Evolutionary conservation across 2,329 filamentous ascomycete genomes (phyloP), one percentile per base, ranked within the genome.

Genomic region (Colletotrichum tanaceti): DNA sequence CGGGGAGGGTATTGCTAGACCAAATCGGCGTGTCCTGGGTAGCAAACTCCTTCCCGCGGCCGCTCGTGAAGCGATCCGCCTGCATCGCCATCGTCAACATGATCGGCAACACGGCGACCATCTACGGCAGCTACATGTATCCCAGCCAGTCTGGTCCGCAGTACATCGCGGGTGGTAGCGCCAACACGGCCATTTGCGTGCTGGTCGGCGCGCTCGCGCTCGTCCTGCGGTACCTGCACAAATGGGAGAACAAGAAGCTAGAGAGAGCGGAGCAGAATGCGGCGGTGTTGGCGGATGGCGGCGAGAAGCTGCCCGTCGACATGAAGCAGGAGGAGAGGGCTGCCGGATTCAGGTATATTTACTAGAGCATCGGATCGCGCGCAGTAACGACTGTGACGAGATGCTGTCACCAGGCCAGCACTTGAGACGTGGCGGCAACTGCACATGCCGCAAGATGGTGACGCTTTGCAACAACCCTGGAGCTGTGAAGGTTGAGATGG

Each of bases 31-130:
- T 93, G 53, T 88, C 90, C 0, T 87, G 86, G 73, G 89, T 93
- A 41, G 87, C 88, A 4, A 91, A 92, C 71, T 90, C 91, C 10
- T 85, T 93, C 43, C 90, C 91, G 0, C 91, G 91, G 77, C 90
- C 91, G 1, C 77, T 90, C 2, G 90, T 89, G 2, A 88, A 90
- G 55, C 85, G 90, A 2, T 91, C 90, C 5, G 86, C 86, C 2
- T 85, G 85, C 4, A 90, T 93, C 59, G 87, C 90, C 10, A 83
- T 92, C n/a, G 79, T 90, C 55, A 91, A 91, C 73, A 79, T 91
- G 72, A 81, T 93, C 49, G 91, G 90, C 0, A 91, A 91, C 75
- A 86, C 77, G 10, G 82, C 82, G 0, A 82, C 78, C 57, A 83
- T 85, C 46, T 85, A 85, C 28, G 66, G 54, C 3, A 52, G 35